These are phyloP conservation scores for Ambispora gerdemannii DNA, from an alignment of 192 early-diverging fungal species.

Conservation along the genomic window DNA sequence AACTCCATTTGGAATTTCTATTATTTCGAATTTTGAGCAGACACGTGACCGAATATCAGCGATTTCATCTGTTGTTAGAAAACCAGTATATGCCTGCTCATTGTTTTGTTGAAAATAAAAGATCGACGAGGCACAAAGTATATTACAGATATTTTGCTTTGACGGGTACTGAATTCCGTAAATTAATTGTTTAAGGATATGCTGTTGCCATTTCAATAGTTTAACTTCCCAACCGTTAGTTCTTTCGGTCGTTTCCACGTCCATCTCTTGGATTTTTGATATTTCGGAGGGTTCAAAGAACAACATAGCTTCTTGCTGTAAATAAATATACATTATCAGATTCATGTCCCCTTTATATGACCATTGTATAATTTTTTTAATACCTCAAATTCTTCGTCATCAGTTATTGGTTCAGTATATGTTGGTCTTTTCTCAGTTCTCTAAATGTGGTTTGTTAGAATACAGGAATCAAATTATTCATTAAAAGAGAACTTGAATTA, in stretches of 20 bases:
- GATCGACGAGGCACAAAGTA: conserved; percentile 22
- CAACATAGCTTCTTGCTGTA: conserved; percentile 28
- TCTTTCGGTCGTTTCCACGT: conserved; percentile 19
- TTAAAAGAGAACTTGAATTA: conserved; percentile 31
- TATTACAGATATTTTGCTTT: conserved; percentile 21
- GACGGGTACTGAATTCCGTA: conserved; percentile 12
- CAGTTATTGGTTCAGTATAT: conserved; percentile 25
- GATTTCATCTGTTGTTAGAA: conserved; percentile 25
- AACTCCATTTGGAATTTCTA: conserved; percentile 19
- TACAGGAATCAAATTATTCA: conserved; percentile 24
- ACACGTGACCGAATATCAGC: too few species aligned
- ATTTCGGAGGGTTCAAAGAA: conserved; percentile 27
- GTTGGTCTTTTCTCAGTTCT: conserved; percentile 27
- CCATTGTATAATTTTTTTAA: conserved; percentile 26
- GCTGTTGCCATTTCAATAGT: conserved; percentile 26
- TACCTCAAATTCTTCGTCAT: conserved; percentile 30
- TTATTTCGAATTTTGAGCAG: conserved; percentile 17
- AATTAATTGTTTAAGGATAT: conserved; percentile 30
- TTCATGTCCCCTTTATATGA: conserved; percentile 25
- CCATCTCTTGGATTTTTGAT: conserved; percentile 28
- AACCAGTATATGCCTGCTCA: conserved; percentile 16
- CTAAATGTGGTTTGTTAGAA: conserved; percentile 29
- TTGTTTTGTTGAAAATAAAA: conserved; percentile 27
- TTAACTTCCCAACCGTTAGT: conserved; percentile 26
- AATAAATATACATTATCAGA: conserved; percentile 32